These are phyloP conservation scores for Aspergillus hiratsukae DNA, from an alignment of 2,329 filamentous ascomycete genomes.

Conservation along the genomic window DNA sequence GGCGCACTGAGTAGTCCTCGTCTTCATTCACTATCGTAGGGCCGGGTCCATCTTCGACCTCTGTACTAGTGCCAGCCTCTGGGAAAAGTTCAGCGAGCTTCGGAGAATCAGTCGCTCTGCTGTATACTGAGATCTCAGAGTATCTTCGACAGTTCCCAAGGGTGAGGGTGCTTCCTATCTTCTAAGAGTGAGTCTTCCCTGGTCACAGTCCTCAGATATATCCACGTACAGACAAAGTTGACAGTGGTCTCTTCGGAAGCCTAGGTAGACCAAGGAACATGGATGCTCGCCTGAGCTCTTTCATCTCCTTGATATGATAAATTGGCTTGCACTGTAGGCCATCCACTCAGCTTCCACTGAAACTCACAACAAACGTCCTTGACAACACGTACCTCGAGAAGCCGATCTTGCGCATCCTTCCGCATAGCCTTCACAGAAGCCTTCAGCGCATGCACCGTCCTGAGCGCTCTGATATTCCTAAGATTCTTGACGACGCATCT, in stretches of 20 bases:
- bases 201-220: neutral
- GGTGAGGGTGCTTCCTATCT: neutral
- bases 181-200: neutral
- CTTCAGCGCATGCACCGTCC: neutral
- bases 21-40: conserved; percentile 6
- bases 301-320: conserved; percentile 6
- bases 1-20: conserved; percentile 3
- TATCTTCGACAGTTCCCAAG: neutral
- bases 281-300: conserved; percentile 1
- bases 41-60: neutral
- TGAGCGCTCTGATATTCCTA: neutral
- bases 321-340: conserved; percentile 2
- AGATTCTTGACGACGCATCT: neutral
- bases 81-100: neutral
- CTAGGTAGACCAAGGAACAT: conserved; percentile 1
- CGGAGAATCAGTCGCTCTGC: neutral
- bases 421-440: neutral
- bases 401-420: neutral
- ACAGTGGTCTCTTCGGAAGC: neutral
- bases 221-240: conserved; percentile 2
- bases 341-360: neutral
- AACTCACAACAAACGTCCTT: neutral
- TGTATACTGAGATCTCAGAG: conserved; percentile 1
- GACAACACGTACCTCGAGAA: neutral
- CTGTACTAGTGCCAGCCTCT: neutral